phyloP scores from a whole-genome alignment of 202 grass and related monocot genomes.

The Saccharum hybrid region DNA sequence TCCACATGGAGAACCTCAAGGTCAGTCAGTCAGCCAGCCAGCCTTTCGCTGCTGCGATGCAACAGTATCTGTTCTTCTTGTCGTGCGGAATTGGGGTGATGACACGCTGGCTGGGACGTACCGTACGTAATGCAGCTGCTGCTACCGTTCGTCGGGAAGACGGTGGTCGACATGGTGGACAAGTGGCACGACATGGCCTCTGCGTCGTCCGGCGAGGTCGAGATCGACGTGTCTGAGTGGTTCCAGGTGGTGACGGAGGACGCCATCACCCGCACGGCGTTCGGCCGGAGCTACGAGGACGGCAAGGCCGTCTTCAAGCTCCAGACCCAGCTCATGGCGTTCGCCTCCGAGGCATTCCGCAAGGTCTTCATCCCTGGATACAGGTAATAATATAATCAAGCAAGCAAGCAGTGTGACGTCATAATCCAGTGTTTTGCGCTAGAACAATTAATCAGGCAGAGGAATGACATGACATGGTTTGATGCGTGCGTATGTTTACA shows the following conservation, averaged over 20 bases:
- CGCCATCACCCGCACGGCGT: constrained; percentile 90
- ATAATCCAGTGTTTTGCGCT: not conserved
- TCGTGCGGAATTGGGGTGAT: constrained; percentile 11
- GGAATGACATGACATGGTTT: not conserved
- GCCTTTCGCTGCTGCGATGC: not conserved
- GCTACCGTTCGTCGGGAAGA: constrained; percentile 82
- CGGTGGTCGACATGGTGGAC: constrained; percentile 81
- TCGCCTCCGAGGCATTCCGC: constrained; percentile 88
- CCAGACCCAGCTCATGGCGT: constrained; percentile 90
- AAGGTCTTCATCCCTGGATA: constrained; percentile 99
- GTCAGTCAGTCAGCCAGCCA: constrained; percentile 46
- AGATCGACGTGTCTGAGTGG: constrained; percentile 98
- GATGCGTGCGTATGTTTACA: not conserved
- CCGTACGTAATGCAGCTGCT: constrained; percentile 51
- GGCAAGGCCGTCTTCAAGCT: constrained; percentile 89
- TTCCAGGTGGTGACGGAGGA: constrained; percentile 96
- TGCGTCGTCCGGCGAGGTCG: constrained; percentile 66
- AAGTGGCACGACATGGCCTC: constrained; percentile 65
- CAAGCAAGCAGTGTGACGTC: not conserved
- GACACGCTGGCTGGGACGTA: not conserved
- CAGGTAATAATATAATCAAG: constrained; percentile 52
- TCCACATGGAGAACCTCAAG: constrained; percentile 98
- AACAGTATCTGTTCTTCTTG: not conserved
- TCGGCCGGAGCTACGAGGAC: constrained; percentile 91
- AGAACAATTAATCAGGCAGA: not conserved